Evolutionary conservation across 306 rosid genomes (phyloP), one percentile per base, ranked within the genome.

Genomic region (Pterocarpus macrocarpus): DNA sequence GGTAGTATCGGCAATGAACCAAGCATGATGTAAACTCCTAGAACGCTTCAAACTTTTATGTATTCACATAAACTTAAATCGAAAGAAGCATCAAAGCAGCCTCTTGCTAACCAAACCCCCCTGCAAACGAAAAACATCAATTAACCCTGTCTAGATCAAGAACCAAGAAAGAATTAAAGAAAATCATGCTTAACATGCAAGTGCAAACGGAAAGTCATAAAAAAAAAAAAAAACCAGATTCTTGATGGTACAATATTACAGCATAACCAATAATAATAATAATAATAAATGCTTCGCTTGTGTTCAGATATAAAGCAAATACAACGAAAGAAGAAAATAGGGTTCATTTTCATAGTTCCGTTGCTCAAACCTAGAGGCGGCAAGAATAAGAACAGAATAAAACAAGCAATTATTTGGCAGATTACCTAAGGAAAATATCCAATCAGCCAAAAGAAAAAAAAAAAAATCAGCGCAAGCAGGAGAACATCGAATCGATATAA

Each of bases 1-100:
- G 95, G 91, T 73, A 93, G 87, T 78, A 95, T 93, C 53, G 97
- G 91, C 57, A 89, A 84, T 65, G 94, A 81, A 83, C 97, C 87
- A 43, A 91, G 41, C 97, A 93, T 91, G 66, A n/a, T 45, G 77
- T 7, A 4, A 81, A 61, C 66, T 39, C 66, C 78, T 33, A 77
- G 58, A 55, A 78, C 34, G 38, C 64, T 75, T 61, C 14, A 76
- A 64, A 64, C 16, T 10, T 34, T 12, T 41, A 30, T 5, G 66
- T 30, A 59, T 47, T 72, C 82, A 50, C 50, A 56, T 22, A 78
- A 65, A 49, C 33, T 49, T 14, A 66, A 78, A 67, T 12, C 13
- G 2, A 73, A 66, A 47, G 66, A 72, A 58, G 35, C 69, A 41
- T 45, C 63, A 73, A 83, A 55, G 28, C 66, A 63, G 49, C 62